Conservation (phyloP, 192 early-diverging fungal genomes). For the Entophlyctis helioformis region DNA sequence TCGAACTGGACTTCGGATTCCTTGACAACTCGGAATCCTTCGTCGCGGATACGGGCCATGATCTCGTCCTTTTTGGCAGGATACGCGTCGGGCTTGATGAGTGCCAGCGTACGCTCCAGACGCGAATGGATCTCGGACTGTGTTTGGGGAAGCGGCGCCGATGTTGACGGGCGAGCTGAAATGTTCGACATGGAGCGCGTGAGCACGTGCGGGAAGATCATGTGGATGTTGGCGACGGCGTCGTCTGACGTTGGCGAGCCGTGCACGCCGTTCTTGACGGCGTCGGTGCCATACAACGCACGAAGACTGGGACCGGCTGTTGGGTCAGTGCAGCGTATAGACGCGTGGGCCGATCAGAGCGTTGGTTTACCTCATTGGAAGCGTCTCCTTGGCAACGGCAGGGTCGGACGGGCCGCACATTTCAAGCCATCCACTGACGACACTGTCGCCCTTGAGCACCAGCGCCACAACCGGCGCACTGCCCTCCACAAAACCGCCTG, state of each 20-base stretch:
- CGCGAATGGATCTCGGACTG: too few species aligned
- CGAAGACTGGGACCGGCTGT: conserved; percentile 18
- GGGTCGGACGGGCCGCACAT: conserved; percentile 39
- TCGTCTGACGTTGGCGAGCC: conserved; percentile 28
- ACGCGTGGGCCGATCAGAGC: background rate
- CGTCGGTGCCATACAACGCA: conserved; percentile 38
- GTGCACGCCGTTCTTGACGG: conserved; percentile 37
- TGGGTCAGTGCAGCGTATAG: background rate
- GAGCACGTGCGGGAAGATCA: conserved; percentile 27
- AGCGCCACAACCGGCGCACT: conserved; percentile 26
- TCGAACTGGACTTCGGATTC: conserved; percentile 25
- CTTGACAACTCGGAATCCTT: conserved; percentile 27
- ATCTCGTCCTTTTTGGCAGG: conserved; percentile 32
- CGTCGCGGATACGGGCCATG: conserved; percentile 15
- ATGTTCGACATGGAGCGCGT: conserved; percentile 4
- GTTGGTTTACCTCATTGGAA: conserved; percentile 20
- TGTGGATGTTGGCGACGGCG: conserved; percentile 34
- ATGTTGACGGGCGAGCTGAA: too few species aligned
- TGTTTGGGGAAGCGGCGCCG: too few species aligned
- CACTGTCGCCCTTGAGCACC: conserved; percentile 40
- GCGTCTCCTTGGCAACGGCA: conserved; percentile 14
- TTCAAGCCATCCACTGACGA: conserved; percentile 34
- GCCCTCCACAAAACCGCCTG: too few species aligned
- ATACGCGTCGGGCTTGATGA: conserved; percentile 47
- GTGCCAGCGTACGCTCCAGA: conserved; percentile 31